phyloP scores from a whole-genome alignment of 2,329 filamentous ascomycete species.

The Hymenoscyphus infarciens region DNA sequence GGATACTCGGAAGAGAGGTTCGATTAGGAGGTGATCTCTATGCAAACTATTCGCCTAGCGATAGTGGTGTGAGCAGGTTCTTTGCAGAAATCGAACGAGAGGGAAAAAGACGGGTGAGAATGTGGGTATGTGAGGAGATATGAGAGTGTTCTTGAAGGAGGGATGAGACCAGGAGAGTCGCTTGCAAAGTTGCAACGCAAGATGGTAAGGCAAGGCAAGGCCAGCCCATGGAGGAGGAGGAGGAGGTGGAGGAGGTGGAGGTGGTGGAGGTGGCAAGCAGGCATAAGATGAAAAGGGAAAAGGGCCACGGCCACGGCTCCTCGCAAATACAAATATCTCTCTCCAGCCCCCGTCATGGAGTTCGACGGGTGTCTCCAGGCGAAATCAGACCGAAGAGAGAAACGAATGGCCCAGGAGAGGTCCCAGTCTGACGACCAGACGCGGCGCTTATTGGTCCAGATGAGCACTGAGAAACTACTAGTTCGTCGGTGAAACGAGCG shows the following conservation, averaged over 20 bases:
- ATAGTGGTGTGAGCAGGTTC: background rate
- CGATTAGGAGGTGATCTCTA: background rate
- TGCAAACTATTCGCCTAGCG: background rate
- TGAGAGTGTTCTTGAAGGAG: slow-evolving; percentile 26
- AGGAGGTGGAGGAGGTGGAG: too few relatives aligned
- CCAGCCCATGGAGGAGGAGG: too few relatives aligned
- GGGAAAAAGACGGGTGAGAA: slow-evolving; percentile 14
- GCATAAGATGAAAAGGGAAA: background rate
- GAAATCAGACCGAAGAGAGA: too few relatives aligned
- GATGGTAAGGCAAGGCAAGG: too few relatives aligned
- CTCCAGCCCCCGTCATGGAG: background rate
- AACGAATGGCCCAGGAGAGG: too few relatives aligned
- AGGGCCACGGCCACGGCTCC: too few relatives aligned
- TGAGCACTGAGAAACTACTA: too few relatives aligned
- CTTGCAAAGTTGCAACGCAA: too few relatives aligned
- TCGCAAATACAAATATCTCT: background rate
- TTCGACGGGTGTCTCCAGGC: too few relatives aligned
- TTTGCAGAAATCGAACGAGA: slow-evolving; percentile 8
- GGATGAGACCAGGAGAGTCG: slow-evolving; percentile 18
- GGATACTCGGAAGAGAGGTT: slow-evolving; percentile 8
- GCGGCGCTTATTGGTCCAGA: too few relatives aligned
- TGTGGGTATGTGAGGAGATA: slow-evolving; percentile 24
- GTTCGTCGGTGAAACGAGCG: too few relatives aligned
- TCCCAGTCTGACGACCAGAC: too few relatives aligned
- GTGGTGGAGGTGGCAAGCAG: background rate